Evolutionary conservation across 1,284 basidiomycete species (phyloP).

Genomic region (Malassezia obtusa): DNA sequence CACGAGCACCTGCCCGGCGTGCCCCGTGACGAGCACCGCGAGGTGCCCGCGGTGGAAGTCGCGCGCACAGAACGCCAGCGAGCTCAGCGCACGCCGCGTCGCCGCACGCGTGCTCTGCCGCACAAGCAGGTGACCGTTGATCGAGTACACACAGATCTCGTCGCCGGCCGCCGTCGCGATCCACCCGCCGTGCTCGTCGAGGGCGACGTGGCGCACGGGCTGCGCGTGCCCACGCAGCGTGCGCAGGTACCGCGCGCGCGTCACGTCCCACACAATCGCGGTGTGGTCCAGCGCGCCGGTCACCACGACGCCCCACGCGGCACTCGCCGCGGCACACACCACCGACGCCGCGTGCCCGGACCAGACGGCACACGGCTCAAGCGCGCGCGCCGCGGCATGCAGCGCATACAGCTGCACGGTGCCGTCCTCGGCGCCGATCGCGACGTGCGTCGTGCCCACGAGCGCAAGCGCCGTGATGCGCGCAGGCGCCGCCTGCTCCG

Average conservation of each 20-base stretch:
- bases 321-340: constrained; percentile 62
- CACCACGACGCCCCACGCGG: constrained; percentile 70
- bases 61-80: constrained; percentile 67
- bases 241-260: constrained; percentile 51
- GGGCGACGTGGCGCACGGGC: constrained; percentile 61
- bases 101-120: constrained; percentile 55
- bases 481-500: constrained; percentile 24
- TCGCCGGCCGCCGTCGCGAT: constrained; percentile 67
- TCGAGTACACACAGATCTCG: constrained; percentile 64
- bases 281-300: constrained; percentile 77
- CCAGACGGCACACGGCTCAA: constrained; percentile 1
- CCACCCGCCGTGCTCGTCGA: constrained; percentile 76
- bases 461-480: constrained; percentile 56
- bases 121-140: constrained; percentile 67
- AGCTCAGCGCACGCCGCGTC: constrained; percentile 53
- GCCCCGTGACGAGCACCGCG: constrained; percentile 40
- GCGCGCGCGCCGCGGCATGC: constrained; percentile 16
- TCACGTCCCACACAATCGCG: constrained; percentile 82
- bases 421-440: constrained; percentile 47
- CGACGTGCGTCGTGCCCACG: constrained; percentile 57
- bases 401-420: constrained; percentile 15
- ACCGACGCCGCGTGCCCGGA: constrained; percentile 51
- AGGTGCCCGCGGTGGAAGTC: constrained; percentile 50
- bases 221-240: constrained; percentile 44
- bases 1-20: constrained; percentile 34